Evolutionary conservation across 371 early-diverging fungal genomes (phyloP).

Genomic region (Saksenaea vasiformis): DNA sequence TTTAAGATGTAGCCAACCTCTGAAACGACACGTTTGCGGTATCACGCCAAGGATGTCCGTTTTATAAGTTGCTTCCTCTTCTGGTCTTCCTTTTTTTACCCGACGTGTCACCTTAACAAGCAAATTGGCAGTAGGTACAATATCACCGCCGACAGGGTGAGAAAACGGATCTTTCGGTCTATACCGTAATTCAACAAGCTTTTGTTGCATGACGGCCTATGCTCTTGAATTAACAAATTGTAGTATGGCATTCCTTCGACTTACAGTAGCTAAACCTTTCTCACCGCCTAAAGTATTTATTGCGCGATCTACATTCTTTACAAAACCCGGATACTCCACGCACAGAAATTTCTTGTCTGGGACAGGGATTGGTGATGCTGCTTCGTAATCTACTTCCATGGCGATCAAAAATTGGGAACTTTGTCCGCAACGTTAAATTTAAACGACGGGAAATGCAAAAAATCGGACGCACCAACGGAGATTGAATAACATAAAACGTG

Average conservation of each 20-base stretch:
- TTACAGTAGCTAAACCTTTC: constrained; percentile 33
- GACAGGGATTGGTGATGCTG: constrained; percentile 13
- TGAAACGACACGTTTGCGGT: constrained; percentile 55
- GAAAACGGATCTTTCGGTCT: constrained; percentile 62
- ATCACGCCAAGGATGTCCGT: constrained; percentile 52
- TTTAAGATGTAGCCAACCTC: constrained; percentile 24
- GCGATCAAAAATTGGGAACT: neutral
- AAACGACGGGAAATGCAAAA: neutral
- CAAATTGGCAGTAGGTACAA: constrained; percentile 50
- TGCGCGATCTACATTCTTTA: constrained; percentile 44
- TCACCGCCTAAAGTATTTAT: constrained; percentile 57
- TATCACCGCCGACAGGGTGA: constrained; percentile 63
- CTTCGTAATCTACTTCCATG: neutral
- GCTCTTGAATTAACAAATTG: neutral
- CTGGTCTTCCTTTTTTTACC: constrained; percentile 31
- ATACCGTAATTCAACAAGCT: constrained; percentile 49
- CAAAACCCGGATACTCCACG: constrained; percentile 65
- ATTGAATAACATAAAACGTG: neutral
- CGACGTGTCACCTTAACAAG: constrained; percentile 64
- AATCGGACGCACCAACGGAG: neutral
- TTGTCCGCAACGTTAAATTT: too few relatives aligned
- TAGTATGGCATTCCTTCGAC: neutral
- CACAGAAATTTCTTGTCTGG: constrained; percentile 38
- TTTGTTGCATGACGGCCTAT: constrained; percentile 14
- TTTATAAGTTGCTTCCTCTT: constrained; percentile 26